phyloP scores from a whole-genome alignment of 1,284 basidiomycete species.

The Coniferiporia weirii region DNA sequence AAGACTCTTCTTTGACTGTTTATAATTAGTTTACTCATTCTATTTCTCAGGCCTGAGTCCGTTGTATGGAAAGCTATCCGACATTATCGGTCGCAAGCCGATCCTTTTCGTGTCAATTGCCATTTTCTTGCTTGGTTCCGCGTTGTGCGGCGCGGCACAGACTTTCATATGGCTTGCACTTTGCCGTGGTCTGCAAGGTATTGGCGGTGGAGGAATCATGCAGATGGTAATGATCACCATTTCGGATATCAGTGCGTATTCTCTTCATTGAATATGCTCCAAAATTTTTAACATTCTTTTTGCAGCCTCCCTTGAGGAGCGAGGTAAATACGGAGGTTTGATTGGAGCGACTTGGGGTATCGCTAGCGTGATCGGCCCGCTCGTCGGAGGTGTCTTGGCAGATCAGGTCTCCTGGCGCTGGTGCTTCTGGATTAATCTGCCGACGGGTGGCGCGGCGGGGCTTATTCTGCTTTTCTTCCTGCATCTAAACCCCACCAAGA shows the following conservation, averaged over 20 bases:
- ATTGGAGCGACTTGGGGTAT: conserved; percentile 38
- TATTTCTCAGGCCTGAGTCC: conserved; percentile 23
- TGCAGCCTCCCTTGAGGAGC: conserved; percentile 19
- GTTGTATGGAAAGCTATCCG: conserved; percentile 31
- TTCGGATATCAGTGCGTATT: conserved; percentile 27
- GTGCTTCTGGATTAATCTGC: conserved; percentile 37
- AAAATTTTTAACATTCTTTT: conserved; percentile 5
- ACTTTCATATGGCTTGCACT: conserved; percentile 37
- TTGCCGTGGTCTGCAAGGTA: conserved; percentile 45
- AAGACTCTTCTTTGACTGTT: background rate
- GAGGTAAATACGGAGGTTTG: conserved; percentile 34
- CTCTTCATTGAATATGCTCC: conserved; percentile 20
- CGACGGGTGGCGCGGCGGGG: conserved; percentile 41
- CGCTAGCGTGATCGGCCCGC: conserved; percentile 39
- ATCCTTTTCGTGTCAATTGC: conserved; percentile 27
- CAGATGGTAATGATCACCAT: conserved; percentile 30
- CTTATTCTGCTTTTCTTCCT: conserved; percentile 30
- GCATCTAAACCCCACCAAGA: conserved; percentile 28
- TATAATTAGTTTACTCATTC: background rate
- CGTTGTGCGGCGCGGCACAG: conserved; percentile 41
- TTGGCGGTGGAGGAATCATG: conserved; percentile 41
- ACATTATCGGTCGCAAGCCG: conserved; percentile 27
- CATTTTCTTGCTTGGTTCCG: conserved; percentile 35
- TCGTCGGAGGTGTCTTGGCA: conserved; percentile 37
- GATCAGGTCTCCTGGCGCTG: conserved; percentile 35